These are phyloP conservation scores for Phytophthora uliginosa DNA, from an alignment of 352 stramenopile genomes.

Conservation along the genomic window DNA sequence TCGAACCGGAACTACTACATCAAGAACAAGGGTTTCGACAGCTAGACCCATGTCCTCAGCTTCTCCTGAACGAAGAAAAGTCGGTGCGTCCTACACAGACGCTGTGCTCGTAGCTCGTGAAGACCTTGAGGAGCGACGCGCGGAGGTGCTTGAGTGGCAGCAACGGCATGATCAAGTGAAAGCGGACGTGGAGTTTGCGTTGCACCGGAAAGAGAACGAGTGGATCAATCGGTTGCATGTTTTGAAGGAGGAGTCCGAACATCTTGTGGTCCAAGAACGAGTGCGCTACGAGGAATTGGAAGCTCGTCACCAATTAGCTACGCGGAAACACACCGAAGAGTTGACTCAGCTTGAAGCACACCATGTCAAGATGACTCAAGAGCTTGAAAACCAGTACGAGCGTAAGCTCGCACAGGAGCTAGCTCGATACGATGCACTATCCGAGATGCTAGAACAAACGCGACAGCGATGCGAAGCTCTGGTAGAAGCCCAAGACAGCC, in stretches of 20 bases:
- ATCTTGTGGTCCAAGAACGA: slow-evolving; percentile 80
- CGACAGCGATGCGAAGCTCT: slow-evolving; percentile 91
- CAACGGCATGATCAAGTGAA: slow-evolving; percentile 85
- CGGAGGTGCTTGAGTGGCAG: slow-evolving; percentile 62
- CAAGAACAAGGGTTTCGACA: slow-evolving; percentile 16
- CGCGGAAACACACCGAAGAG: slow-evolving; percentile 83
- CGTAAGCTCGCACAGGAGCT: slow-evolving; percentile 92
- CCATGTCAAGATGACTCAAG: slow-evolving; percentile 87
- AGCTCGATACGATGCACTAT: slow-evolving; percentile 87
- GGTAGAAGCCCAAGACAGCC: slow-evolving; percentile 82
- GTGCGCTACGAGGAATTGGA: slow-evolving; percentile 87
- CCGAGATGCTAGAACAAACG: slow-evolving; percentile 90
- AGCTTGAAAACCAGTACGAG: slow-evolving; percentile 95
- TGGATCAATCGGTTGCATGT: slow-evolving; percentile 87
- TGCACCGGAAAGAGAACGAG: slow-evolving; percentile 90
- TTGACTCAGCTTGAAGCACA: slow-evolving; percentile 79
- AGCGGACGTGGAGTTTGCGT: slow-evolving; percentile 84
- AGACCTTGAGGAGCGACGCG: slow-evolving; percentile 78
- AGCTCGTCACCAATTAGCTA: slow-evolving; percentile 68
- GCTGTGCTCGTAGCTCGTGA: slow-evolving; percentile 78
- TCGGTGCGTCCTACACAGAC: slow-evolving; percentile 43
- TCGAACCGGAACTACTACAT: slow-evolving; percentile 3
- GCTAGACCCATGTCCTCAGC: slow-evolving; percentile 29
- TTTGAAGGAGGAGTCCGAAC: slow-evolving; percentile 84
- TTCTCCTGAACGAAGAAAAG: slow-evolving; percentile 24